These are phyloP conservation scores for Eutrema salsugineum DNA, from an alignment of 441 rosid genomes.

Conservation along the genomic window DNA sequence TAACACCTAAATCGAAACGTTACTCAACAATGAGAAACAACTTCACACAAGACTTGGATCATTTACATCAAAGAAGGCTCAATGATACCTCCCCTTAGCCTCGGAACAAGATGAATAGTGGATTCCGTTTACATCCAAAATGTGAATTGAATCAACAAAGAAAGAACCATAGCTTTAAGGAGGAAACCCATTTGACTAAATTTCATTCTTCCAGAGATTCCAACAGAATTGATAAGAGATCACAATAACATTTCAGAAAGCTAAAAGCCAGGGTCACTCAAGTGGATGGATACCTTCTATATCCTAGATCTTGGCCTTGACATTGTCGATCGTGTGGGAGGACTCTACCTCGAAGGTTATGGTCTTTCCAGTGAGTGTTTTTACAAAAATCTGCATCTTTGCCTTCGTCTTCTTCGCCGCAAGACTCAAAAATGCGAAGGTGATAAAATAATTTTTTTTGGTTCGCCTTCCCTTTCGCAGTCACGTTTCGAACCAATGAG, in stretches of 20 bases:
- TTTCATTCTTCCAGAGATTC: background rate
- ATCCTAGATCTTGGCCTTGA: slow-evolving; percentile 92
- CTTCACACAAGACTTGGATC: background rate
- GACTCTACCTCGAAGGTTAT: slow-evolving; percentile 77
- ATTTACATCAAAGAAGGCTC: slow-evolving; percentile 44
- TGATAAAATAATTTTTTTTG: too few species aligned
- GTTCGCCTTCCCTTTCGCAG: too few species aligned
- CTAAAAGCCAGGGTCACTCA: background rate
- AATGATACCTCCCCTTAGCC: slow-evolving; percentile 64
- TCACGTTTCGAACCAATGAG: too few species aligned
- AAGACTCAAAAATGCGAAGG: background rate
- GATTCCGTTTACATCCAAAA: slow-evolving; percentile 35
- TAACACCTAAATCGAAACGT: slow-evolving; percentile 41
- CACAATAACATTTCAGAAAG: background rate
- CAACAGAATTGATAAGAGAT: background rate
- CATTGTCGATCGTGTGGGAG: slow-evolving; percentile 86
- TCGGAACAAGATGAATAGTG: slow-evolving; percentile 57
- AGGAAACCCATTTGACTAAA: background rate
- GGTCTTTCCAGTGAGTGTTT: slow-evolving; percentile 92
- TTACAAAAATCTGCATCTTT: slow-evolving; percentile 96
- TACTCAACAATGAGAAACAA: background rate
- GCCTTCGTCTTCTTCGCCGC: slow-evolving; percentile 26
- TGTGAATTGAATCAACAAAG: background rate
- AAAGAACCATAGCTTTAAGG: too few species aligned
- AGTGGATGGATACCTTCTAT: slow-evolving; percentile 64